Evolutionary conservation across 1,284 basidiomycete species (phyloP).

Genomic region (Ganoderma lingzhi): DNA sequence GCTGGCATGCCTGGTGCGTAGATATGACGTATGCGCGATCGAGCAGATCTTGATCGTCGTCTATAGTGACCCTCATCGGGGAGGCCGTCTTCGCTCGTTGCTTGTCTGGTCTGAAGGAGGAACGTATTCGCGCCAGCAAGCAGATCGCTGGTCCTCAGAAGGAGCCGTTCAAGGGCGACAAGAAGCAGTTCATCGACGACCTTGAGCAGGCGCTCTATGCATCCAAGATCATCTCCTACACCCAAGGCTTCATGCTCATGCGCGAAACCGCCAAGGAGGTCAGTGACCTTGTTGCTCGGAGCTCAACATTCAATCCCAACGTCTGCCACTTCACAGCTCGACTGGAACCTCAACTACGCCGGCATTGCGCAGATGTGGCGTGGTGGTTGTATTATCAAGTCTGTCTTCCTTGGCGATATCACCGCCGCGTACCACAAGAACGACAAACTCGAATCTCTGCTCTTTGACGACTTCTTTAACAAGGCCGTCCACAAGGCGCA

Average conservation of each 20-base stretch:
- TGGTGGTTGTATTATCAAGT: constrained; percentile 99
- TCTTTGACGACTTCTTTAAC: constrained; percentile 99
- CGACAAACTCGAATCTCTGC: constrained; percentile 87
- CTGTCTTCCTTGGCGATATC: constrained; percentile 95
- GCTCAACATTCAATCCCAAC: constrained; percentile 20
- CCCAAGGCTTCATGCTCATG: constrained; percentile 99
- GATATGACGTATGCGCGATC: constrained; percentile 11
- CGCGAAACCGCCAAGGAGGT: constrained; percentile 97
- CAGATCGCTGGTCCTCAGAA: constrained; percentile 89
- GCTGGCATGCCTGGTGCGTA: constrained; percentile 85
- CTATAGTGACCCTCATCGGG: constrained; percentile 94
- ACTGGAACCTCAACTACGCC: constrained; percentile 92
- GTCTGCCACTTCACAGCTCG: constrained; percentile 50
- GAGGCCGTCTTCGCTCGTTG: constrained; percentile 99
- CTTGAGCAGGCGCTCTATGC: constrained; percentile 99
- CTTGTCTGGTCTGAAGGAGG: constrained; percentile 97
- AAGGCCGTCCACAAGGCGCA: constrained; percentile 95
- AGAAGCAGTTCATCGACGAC: constrained; percentile 98
- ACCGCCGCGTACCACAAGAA: constrained; percentile 93
- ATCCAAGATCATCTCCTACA: constrained; percentile 99
- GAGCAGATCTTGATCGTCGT: constrained; percentile 13
- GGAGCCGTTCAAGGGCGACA: constrained; percentile 96
- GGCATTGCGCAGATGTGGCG: constrained; percentile 99
- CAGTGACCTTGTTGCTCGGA: constrained; percentile 35
- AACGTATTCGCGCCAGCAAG: constrained; percentile 95